Conservation (phyloP, 257 asterid species). For the Oldenlandia corymbosa region DNA sequence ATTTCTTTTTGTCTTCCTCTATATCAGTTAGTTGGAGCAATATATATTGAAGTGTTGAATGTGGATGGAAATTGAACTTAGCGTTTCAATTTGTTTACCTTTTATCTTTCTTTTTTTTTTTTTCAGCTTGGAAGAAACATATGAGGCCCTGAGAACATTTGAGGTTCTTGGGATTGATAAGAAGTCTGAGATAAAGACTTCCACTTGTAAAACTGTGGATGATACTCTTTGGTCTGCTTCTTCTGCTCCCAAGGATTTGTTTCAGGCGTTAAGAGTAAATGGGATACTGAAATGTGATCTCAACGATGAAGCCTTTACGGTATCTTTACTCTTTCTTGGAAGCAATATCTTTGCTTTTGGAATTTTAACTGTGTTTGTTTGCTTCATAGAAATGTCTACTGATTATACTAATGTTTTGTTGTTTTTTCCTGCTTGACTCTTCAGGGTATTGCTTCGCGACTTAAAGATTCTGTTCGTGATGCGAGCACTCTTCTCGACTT, state of each 20-base stretch:
- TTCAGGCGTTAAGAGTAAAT: conserved; percentile 61
- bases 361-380: neutral
- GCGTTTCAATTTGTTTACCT: neutral
- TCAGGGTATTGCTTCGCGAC: conserved; percentile 64
- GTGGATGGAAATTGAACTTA: neutral
- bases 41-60: neutral
- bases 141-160: conserved; percentile 72
- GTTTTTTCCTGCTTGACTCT: conserved; percentile 10
- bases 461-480: conserved; percentile 42
- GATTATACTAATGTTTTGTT: neutral
- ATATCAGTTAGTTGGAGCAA: no score
- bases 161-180: conserved; percentile 77
- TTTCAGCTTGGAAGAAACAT: conserved; percentile 74
- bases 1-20: no score
- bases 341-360: conserved; percentile 6
- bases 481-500: conserved; percentile 71
- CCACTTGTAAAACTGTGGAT: conserved; percentile 56
- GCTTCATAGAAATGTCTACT: conserved; percentile 3
- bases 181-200: conserved; percentile 38
- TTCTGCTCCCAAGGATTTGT: conserved; percentile 54
- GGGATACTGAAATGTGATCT: conserved; percentile 71
- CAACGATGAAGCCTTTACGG: conserved; percentile 44
- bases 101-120: neutral
- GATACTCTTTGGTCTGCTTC: conserved; percentile 50
- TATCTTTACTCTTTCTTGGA: conserved; percentile 24